Evolutionary conservation across 225 moss, liverwort and hornwort species (phyloP), one percentile per base, ranked within the genome.

Genomic region (Physcomitrium patens): DNA sequence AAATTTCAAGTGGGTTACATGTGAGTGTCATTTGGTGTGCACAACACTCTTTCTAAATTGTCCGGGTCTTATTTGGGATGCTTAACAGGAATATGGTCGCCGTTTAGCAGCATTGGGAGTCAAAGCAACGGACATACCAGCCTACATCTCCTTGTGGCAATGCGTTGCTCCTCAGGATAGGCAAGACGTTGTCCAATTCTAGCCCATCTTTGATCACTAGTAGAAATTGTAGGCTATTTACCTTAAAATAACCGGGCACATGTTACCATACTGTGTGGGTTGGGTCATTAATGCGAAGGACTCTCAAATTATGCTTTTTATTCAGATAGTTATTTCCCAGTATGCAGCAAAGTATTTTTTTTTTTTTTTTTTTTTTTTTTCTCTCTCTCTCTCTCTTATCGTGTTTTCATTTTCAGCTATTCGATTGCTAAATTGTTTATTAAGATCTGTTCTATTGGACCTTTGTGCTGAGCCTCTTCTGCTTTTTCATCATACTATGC

Each of bases 41-140:
- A 17, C 68, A 46, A 54, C 8, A 26, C 12, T 51, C 43, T 23
- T 63, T 14, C 53, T 47, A 31, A 17, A 65, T 47, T 37, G 28
- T 15, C 9, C 26, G 52, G 61, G 14, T 77, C 54, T 43, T 37
- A 19, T 54, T 65, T 68, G 15, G 47, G 7, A 77, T 71, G 58
- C 66, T 58, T 13, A 72, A 14, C 93, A 93, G 94, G 94, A 94
- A 73, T 94, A 90, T 19, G 94, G 89, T 67, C 88, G 85, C 71
- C 85, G 90, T 52, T 65, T 94, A 31, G 82, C 77, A 78, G 80
- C 75, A 43, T 61, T 94, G 67, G 86, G 85, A 49, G 85, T 90
- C 46, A 43, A 69, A 49, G 85, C 84, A 37, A 76, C 84, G 57
- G 78, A 91, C 11, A 71, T 90, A 69, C 86, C 94, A 48, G 76